These are phyloP conservation scores for Collybia nuda DNA, from an alignment of 768 basidiomycete species.

Conservation along the genomic window DNA sequence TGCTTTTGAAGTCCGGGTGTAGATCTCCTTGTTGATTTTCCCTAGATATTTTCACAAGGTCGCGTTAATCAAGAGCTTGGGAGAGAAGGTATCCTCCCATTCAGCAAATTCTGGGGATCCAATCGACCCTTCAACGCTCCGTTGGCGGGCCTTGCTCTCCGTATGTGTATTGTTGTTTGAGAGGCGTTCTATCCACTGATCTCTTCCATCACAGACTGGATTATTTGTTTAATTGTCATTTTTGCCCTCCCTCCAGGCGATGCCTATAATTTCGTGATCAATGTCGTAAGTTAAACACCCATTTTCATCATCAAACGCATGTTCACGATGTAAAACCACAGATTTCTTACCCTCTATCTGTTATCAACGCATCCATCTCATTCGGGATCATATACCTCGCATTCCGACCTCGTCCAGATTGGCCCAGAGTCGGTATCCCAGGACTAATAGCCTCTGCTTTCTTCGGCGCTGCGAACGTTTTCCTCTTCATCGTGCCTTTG, in stretches of 20 bases:
- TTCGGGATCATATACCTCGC: slow-evolving; percentile 46
- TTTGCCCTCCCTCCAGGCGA: slow-evolving; percentile 58
- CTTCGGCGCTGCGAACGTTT: slow-evolving; percentile 61
- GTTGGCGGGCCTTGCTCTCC: slow-evolving; percentile 51
- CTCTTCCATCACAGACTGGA: slow-evolving; percentile 25
- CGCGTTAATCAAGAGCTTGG: slow-evolving; percentile 64
- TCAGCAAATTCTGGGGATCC: slow-evolving; percentile 58
- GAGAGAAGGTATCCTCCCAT: slow-evolving; percentile 61
- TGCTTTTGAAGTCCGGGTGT: slow-evolving; percentile 6
- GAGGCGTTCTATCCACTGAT: slow-evolving; percentile 8
- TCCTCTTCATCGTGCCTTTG: slow-evolving; percentile 55
- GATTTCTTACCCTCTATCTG: slow-evolving; percentile 46
- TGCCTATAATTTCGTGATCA: slow-evolving; percentile 64
- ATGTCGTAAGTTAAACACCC: slow-evolving; percentile 38
- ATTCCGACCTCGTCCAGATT: slow-evolving; percentile 23
- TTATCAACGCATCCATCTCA: slow-evolving; percentile 52
- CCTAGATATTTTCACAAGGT: slow-evolving; percentile 26
- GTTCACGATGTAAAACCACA: slow-evolving; percentile 3
- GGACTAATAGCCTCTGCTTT: slow-evolving; percentile 30
- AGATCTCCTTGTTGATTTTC: slow-evolving; percentile 11
- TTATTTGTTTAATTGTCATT: slow-evolving; percentile 34
- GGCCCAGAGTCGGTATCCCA: slow-evolving; percentile 17
- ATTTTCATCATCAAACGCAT: background rate
- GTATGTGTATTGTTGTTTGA: slow-evolving; percentile 35
- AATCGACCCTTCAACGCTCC: slow-evolving; percentile 65